phyloP scores from a whole-genome alignment of 2,329 filamentous ascomycete genomes.

The Venturiaceae sp. region DNA sequence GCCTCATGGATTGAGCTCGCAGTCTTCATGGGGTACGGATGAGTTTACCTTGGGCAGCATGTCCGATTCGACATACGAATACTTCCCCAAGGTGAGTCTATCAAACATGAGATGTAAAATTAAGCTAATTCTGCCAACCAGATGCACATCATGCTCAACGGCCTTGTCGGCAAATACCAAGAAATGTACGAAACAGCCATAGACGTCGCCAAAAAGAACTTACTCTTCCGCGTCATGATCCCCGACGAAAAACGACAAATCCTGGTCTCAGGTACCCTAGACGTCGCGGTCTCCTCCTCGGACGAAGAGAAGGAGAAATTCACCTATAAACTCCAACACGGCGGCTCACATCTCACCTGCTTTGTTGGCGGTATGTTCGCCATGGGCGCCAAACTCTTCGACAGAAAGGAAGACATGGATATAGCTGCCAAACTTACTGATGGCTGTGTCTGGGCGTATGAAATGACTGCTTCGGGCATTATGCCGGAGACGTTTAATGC shows the following conservation, averaged over 20 bases:
- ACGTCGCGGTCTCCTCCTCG: constrained; percentile 19
- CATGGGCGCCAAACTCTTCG: constrained; percentile 54
- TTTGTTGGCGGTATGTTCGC: constrained; percentile 64
- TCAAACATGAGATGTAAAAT: constrained; percentile 5
- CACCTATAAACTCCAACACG: constrained; percentile 19
- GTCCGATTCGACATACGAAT: constrained; percentile 24
- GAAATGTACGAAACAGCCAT: constrained; percentile 38
- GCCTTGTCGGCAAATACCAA: constrained; percentile 26
- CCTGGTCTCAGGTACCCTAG: constrained; percentile 40
- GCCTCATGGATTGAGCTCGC: constrained; percentile 47
- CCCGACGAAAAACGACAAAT: constrained; percentile 31
- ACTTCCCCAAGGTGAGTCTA: constrained; percentile 16
- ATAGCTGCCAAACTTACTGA: constrained; percentile 49
- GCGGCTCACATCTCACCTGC: constrained; percentile 55
- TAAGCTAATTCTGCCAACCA: background rate
- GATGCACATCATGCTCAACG: constrained; percentile 16
- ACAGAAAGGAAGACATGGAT: constrained; percentile 42
- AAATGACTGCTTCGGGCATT: constrained; percentile 45
- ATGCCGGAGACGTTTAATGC: constrained; percentile 52
- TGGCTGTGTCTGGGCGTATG: constrained; percentile 55
- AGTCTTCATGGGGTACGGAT: constrained; percentile 36
- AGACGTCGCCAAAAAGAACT: constrained; percentile 35
- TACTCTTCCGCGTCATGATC: constrained; percentile 35
- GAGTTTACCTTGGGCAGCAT: constrained; percentile 24
- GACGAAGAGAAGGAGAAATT: constrained; percentile 11